phyloP scores from a whole-genome alignment of 2,329 filamentous ascomycete genomes.

The Chaetomiaceae sp. region DNA sequence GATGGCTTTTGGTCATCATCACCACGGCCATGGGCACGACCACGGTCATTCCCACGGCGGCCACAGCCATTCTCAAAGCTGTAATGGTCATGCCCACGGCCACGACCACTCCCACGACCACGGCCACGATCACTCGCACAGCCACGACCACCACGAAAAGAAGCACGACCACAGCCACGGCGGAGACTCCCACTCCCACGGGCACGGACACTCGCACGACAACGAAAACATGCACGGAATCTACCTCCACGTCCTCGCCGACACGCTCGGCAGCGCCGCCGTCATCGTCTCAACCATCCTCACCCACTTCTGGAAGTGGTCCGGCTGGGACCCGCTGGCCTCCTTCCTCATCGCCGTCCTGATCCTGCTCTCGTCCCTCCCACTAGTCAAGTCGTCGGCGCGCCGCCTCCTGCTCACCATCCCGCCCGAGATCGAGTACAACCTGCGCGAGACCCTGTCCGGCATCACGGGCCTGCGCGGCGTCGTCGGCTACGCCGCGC shows the following conservation, averaged over 20 bases:
- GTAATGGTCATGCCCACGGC: constrained; percentile 28
- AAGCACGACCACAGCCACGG: constrained; percentile 22
- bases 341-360: constrained; percentile 90
- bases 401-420: constrained; percentile 78
- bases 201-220: constrained; percentile 55
- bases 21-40: constrained; percentile 51
- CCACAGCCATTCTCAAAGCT: constrained; percentile 23
- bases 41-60: constrained; percentile 40
- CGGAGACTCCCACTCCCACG: constrained; percentile 26
- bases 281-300: constrained; percentile 89
- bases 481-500: constrained; percentile 78
- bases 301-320: constrained; percentile 83
- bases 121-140: constrained; percentile 29
- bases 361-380: constrained; percentile 88
- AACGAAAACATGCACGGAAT: constrained; percentile 99
- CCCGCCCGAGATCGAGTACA: constrained; percentile 81
- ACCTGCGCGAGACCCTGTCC: constrained; percentile 76
- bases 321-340: constrained; percentile 89
- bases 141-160: constrained; percentile 22
- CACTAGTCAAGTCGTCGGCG: constrained; percentile 79
- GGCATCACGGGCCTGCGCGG: constrained; percentile 78
- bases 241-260: constrained; percentile 89
- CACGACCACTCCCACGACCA: no score
- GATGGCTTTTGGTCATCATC: constrained; percentile 71
- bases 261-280: constrained; percentile 88